Conservation (phyloP, 805 yeast genomes). For the Candida xyloterini region DNA sequence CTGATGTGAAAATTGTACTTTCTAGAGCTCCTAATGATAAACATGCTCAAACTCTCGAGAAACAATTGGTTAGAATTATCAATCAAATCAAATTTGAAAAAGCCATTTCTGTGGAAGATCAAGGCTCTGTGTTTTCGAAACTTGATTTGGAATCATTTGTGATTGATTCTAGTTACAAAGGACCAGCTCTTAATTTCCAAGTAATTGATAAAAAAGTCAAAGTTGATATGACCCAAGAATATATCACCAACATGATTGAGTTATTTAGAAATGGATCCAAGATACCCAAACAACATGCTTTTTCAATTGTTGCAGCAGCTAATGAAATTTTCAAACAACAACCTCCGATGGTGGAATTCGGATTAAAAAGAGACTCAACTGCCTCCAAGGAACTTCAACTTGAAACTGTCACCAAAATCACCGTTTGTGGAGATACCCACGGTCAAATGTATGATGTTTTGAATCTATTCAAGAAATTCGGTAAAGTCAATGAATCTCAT, state of each 20-base stretch:
- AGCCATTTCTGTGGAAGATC: slow-evolving; percentile 76
- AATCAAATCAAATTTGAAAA: slow-evolving; percentile 76
- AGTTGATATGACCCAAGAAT: slow-evolving; percentile 48
- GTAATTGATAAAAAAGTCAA: slow-evolving; percentile 31
- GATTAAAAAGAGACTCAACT: slow-evolving; percentile 30
- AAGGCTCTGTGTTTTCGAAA: slow-evolving; percentile 44
- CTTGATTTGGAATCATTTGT: slow-evolving; percentile 46
- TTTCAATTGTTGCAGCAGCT: slow-evolving; percentile 74
- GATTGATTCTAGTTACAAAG: slow-evolving; percentile 56
- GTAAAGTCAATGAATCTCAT: slow-evolving; percentile 64
- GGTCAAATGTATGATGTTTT: slow-evolving; percentile 93
- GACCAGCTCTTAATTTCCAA: slow-evolving; percentile 49
- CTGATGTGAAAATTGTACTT: slow-evolving; percentile 64
- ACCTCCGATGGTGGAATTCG: slow-evolving; percentile 72
- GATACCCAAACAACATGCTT: slow-evolving; percentile 78
- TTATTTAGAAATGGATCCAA: slow-evolving; percentile 71
- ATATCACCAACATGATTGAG: slow-evolving; percentile 62
- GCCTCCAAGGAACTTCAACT: slow-evolving; percentile 34
- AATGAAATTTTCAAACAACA: slow-evolving; percentile 62
- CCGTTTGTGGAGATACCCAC: slow-evolving; percentile 97
- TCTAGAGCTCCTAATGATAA: slow-evolving; percentile 63
- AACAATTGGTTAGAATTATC: slow-evolving; percentile 61
- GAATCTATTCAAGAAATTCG: slow-evolving; percentile 72
- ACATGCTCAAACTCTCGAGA: slow-evolving; percentile 59
- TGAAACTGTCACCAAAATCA: slow-evolving; percentile 48